Percentiles rank a stretch among this genome's conserved stretches.
These are phyloP conservation scores for Streptanthus diversifolius DNA, from an alignment of 345 rosid genomes.

Conservation along the genomic window DNA sequence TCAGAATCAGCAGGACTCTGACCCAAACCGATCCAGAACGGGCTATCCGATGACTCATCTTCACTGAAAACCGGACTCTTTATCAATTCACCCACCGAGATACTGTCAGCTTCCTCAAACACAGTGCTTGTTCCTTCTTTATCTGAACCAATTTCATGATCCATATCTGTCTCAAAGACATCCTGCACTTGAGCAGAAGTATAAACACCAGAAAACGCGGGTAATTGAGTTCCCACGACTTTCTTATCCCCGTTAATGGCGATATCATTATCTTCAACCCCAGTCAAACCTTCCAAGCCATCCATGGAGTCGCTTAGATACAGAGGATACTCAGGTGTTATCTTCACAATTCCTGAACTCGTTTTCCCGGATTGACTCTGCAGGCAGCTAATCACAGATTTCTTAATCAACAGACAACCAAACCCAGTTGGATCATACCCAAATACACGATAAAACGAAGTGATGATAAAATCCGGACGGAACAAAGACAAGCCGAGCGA, in stretches of 20 bases:
- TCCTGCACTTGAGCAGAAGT: conserved; percentile 92
- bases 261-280: conserved; percentile 52
- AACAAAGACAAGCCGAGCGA: conserved; percentile 94
- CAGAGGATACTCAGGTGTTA: conserved; percentile 89
- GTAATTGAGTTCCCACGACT: conserved; percentile 63
- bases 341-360: conserved; percentile 95
- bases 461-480: conserved; percentile 92
- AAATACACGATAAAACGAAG: conserved; percentile 95
- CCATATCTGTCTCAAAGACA: conserved; percentile 85
- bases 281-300: conserved; percentile 63
- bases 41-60: conserved; percentile 87
- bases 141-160: conserved; percentile 75
- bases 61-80: conserved; percentile 97
- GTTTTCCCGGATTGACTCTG: conserved; percentile 90
- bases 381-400: conserved; percentile 92
- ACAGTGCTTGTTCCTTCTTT: conserved; percentile 84
- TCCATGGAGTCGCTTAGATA: conserved; percentile 91
- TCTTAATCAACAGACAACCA: conserved; percentile 94
- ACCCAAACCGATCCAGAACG: conserved; percentile 93
- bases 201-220: conserved; percentile 92
- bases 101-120: conserved; percentile 89
- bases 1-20: conserved; percentile 88
- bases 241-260: conserved; percentile 56
- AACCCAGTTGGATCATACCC: conserved; percentile 98
- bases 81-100: conserved; percentile 93